These are phyloP conservation scores for Pythium sp. DNA, from an alignment of 352 stramenopile genomes.

Conservation along the genomic window DNA sequence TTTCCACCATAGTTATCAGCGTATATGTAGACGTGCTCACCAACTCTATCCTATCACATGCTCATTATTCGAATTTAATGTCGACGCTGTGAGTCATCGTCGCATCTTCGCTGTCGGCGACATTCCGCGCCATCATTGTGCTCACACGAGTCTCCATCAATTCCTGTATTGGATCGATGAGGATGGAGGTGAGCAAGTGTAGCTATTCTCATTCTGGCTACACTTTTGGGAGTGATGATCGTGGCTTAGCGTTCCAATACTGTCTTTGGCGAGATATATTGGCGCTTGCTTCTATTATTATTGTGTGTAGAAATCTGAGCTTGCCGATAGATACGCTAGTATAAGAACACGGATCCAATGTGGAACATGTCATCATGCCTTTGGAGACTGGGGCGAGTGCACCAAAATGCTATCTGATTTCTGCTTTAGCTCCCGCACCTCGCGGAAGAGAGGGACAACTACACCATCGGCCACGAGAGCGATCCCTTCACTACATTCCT, in stretches of 20 bases:
- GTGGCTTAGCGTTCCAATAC: neutral
- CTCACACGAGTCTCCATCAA: neutral
- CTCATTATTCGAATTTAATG: too few relatives aligned
- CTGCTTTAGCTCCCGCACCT: neutral
- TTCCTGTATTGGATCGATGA: neutral
- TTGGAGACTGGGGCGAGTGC: neutral
- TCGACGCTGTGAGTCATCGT: neutral
- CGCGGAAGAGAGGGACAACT: neutral
- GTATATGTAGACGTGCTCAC: too few relatives aligned
- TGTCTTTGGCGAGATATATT: neutral
- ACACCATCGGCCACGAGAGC: neutral
- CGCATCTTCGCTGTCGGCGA: neutral
- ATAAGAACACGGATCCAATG: neutral
- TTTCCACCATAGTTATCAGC: too few relatives aligned
- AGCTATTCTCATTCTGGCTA: neutral
- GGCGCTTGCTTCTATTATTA: neutral
- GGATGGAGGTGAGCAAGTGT: neutral
- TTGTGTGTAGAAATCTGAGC: neutral
- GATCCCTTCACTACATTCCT: neutral
- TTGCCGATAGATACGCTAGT: neutral
- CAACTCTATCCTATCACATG: too few relatives aligned
- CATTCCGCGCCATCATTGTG: neutral
- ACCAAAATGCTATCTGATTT: neutral
- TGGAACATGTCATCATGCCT: neutral
- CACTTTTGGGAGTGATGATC: neutral